phyloP scores from a whole-genome alignment of 2,329 filamentous ascomycete genomes.

The Didymella glomerata region DNA sequence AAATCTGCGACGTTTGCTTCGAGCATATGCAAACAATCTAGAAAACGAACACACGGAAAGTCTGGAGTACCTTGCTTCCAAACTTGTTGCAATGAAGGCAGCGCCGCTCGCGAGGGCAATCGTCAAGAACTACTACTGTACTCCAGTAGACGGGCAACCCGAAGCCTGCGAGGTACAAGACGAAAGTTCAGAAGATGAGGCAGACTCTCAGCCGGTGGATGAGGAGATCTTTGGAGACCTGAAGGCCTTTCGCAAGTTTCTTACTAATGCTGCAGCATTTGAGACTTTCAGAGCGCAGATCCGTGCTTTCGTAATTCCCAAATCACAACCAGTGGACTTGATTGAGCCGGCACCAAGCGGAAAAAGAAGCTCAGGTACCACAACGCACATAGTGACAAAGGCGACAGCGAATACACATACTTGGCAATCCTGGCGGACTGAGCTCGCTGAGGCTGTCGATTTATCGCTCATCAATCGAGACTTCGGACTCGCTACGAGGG shows the following conservation, averaged over 20 bases:
- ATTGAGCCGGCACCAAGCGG: not conserved
- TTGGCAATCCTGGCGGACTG: not conserved
- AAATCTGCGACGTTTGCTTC: not conserved
- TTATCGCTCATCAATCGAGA: not conserved
- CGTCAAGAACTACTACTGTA: not conserved
- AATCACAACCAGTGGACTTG: not conserved
- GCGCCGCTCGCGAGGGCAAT: not conserved
- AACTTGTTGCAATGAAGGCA: not conserved
- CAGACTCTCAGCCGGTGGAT: not conserved
- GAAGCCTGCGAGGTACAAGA: not conserved
- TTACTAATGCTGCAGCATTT: not conserved
- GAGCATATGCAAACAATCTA: not conserved
- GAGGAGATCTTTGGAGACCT: not conserved
- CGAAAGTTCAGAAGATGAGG: not conserved
- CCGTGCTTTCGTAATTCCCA: not conserved
- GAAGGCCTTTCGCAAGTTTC: not conserved
- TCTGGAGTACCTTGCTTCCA: not conserved
- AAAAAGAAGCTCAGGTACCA: not conserved
- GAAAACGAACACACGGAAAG: not conserved
- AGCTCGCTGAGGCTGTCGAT: not conserved
- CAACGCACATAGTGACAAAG: not conserved
- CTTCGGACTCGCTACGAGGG: not conserved
- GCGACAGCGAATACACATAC: not conserved
- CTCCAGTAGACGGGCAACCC: not conserved
- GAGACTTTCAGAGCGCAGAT: not conserved